Base-by-base conservation (phyloP, 768 basidiomycete genomes). In the Solioccasus polychromus region DNA sequence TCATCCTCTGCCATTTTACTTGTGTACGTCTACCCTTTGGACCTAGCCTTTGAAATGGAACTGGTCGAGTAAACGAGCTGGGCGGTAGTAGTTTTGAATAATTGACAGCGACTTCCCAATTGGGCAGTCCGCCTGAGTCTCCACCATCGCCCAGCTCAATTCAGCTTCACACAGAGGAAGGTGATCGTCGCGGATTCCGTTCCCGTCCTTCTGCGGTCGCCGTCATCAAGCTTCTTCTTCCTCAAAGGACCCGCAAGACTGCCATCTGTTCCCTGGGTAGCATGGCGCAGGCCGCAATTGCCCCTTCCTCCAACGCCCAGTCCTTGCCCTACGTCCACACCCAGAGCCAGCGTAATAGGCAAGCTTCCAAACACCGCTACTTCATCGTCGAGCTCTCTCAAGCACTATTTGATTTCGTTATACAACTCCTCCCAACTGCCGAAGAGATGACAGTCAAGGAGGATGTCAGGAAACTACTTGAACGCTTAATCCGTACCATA, bases 391-490 rank as follows among this genome's bases (percentile, higher is more conserved):
- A 92, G 61, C 83, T 95, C 58, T 92, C 92, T 11, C 87, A 90
- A 60, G 91, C 85, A 56, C 80, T 95, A 51, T 91, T 90, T 72
- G 87, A 93, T 69, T 96, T 94, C 67, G 92, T 95, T 47, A 79
- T 94, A 52, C 92, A 93, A 67, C 79, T 94, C 39, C 77, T 96
- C 15, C 93, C 93, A 3, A 92, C 92, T 3, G 67, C 79, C 31
- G 92, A 94, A 62, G 93, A 96, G 71, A 79, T 95, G 69, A 78
- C 84, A 32, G 84, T 94, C 61, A 99, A 97, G 75, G 94, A 97
- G 72, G 91, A 95, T 58, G 94, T 97, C 53, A 75, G 95, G 59
- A 91, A 90, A 67, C 77, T 94, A 58, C 85, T 99, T 44, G 94
- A 99, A 73, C 80, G 90, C 57, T 83, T 99, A 68, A 95, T 95